A percentile compares a stretch with the other conserved stretches of the same genome.
phyloP scores from a whole-genome alignment of 352 stramenopile species.

The Ophiocytium majus region DNA sequence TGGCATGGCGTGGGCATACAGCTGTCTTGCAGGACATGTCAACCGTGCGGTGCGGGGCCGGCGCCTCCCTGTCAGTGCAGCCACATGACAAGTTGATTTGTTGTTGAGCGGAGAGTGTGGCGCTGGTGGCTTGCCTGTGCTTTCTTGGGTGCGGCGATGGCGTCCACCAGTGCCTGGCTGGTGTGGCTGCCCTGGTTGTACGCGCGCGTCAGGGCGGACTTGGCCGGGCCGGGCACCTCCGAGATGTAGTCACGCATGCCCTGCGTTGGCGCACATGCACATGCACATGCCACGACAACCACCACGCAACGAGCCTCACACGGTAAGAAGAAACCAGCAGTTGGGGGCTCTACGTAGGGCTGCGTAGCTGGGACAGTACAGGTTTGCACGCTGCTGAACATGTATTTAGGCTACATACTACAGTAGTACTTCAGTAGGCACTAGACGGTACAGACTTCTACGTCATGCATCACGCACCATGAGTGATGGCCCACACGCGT shows the following conservation, averaged over 20 bases:
- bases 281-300: too few relatives aligned
- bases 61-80: too few relatives aligned
- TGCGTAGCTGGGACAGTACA: slow-evolving; percentile 36
- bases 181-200: slow-evolving; percentile 50
- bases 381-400: slow-evolving; percentile 17
- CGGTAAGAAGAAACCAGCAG: slow-evolving; percentile 22
- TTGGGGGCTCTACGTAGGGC: slow-evolving; percentile 27
- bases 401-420: slow-evolving; percentile 3
- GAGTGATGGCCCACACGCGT: too few relatives aligned
- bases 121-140: slow-evolving; percentile 30
- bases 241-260: slow-evolving; percentile 15
- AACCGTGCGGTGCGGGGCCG: too few relatives aligned
- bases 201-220: slow-evolving; percentile 44
- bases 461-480: too few relatives aligned
- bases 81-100: too few relatives aligned
- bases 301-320: too few relatives aligned
- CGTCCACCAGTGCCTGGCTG: slow-evolving; percentile 42
- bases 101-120: too few relatives aligned
- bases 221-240: slow-evolving; percentile 25
- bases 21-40: too few relatives aligned
- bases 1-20: too few relatives aligned
- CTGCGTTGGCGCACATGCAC: too few relatives aligned
- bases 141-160: slow-evolving; percentile 46
- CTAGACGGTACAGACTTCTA: slow-evolving; percentile 11
- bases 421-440: background rate